Evolutionary conservation across 1,139 yeast species (phyloP).

Genomic region (Arxiozyma bovina): DNA sequence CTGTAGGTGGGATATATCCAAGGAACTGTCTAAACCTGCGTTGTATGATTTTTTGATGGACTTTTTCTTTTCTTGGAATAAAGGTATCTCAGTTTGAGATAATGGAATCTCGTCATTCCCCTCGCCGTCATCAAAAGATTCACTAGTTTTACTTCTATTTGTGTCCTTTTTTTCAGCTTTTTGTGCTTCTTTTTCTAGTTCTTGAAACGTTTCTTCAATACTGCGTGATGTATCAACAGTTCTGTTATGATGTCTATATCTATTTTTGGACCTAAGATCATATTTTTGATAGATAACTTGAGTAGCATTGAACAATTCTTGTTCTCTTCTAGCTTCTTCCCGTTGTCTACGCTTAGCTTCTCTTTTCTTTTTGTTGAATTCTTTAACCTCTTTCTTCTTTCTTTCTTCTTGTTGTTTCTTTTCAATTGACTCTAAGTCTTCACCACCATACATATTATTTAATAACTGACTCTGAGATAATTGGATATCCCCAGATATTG

Average conservation of each 20-base stretch:
- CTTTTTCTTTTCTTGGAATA: background rate
- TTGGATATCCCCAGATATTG: background rate
- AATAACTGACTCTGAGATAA: constrained; percentile 15
- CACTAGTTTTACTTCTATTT: background rate
- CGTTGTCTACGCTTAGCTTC: background rate
- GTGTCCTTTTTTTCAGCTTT: background rate
- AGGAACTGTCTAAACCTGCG: background rate
- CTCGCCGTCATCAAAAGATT: constrained; percentile 3
- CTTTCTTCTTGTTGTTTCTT: constrained; percentile 6
- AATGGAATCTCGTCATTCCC: constrained; percentile 1
- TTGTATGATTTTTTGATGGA: background rate
- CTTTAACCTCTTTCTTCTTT: background rate
- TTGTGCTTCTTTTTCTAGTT: background rate
- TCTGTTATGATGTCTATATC: background rate
- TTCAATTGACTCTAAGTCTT: constrained; percentile 16
- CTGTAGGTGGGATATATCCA: background rate
- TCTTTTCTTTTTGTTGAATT: background rate
- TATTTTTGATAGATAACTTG: constrained; percentile 3
- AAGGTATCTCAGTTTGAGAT: background rate
- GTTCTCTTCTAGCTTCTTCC: background rate
- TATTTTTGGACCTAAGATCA: background rate
- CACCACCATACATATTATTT: constrained; percentile 21
- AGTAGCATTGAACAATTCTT: background rate
- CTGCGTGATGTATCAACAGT: background rate
- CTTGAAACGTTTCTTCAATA: constrained; percentile 1